Percentiles rank a stretch among this genome's conserved stretches.
Conservation (phyloP, 768 basidiomycete genomes). For the Suillus variegatus region DNA sequence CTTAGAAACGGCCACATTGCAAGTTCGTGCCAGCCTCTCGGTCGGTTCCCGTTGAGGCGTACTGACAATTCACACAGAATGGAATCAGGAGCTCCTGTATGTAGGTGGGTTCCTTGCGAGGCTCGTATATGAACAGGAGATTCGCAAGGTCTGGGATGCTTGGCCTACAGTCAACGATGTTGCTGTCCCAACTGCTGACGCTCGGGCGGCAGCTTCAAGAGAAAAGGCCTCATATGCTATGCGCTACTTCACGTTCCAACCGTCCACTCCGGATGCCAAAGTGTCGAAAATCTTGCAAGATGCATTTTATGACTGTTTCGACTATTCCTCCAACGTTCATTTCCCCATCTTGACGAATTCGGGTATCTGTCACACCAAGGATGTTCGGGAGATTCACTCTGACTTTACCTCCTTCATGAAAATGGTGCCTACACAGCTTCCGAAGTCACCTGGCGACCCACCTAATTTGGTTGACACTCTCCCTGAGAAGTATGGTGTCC, state of each 20-base stretch:
- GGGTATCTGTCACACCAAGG: slow-evolving; percentile 64
- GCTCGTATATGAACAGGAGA: slow-evolving; percentile 81
- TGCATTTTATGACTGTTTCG: slow-evolving; percentile 72
- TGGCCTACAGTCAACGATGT: slow-evolving; percentile 22
- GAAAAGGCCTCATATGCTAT: slow-evolving; percentile 64
- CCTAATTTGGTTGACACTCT: slow-evolving; percentile 62
- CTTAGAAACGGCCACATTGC: slow-evolving; percentile 82
- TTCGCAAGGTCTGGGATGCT: slow-evolving; percentile 48
- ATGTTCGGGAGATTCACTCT: slow-evolving; percentile 73
- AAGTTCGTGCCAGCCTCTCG: slow-evolving; percentile 40
- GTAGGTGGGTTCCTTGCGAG: slow-evolving; percentile 82
- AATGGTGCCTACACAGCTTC: slow-evolving; percentile 62
- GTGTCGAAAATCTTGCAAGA: slow-evolving; percentile 68
- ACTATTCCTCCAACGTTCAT: slow-evolving; percentile 45
- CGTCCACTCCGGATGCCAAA: slow-evolving; percentile 79
- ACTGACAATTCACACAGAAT: slow-evolving; percentile 45
- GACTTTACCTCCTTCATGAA: slow-evolving; percentile 73
- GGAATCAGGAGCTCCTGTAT: slow-evolving; percentile 88
- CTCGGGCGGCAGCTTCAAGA: background rate
- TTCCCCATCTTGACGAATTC: slow-evolving; percentile 77
- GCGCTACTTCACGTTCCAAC: slow-evolving; percentile 84
- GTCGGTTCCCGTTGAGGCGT: background rate
- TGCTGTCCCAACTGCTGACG: background rate
- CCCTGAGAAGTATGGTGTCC: slow-evolving; percentile 61
- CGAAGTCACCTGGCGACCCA: slow-evolving; percentile 46